Conservation (phyloP, 2,329 filamentous ascomycete species). For the Venturia effusa region DNA sequence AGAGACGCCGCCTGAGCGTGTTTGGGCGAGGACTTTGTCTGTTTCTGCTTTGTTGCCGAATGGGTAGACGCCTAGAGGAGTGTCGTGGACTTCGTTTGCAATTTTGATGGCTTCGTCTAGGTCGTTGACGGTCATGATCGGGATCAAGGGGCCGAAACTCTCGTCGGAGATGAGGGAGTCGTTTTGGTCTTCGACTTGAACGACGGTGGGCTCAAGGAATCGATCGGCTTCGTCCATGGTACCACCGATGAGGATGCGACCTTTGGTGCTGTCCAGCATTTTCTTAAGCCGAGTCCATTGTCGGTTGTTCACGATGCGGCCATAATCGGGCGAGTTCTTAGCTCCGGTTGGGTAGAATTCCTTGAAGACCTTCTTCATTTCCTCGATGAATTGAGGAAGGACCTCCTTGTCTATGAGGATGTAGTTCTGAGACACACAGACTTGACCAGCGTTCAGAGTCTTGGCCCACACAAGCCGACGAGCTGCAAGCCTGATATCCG, state of each 20-base stretch:
- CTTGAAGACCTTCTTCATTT: conserved; percentile 59
- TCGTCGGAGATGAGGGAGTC: conserved; percentile 75
- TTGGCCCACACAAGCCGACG: conserved; percentile 84
- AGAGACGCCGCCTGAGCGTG: conserved; percentile 40
- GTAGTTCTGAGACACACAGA: conserved; percentile 92
- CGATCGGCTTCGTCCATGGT: conserved; percentile 67
- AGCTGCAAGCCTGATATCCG: conserved; percentile 70
- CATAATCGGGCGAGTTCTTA: conserved; percentile 66
- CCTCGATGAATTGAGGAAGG: conserved; percentile 58
- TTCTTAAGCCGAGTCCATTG: conserved; percentile 77
- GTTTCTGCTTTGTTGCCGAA: conserved; percentile 77
- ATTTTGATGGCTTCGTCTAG: conserved; percentile 79
- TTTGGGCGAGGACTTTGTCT: conserved; percentile 44
- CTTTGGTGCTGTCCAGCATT: conserved; percentile 76
- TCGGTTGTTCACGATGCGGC: conserved; percentile 66
- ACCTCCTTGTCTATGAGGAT: conserved; percentile 69
- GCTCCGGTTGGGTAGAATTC: conserved; percentile 79
- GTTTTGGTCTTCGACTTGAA: conserved; percentile 64
- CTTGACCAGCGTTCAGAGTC: conserved; percentile 73
- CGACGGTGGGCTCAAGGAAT: conserved; percentile 86
- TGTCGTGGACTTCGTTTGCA: conserved; percentile 70
- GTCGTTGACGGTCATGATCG: conserved; percentile 64
- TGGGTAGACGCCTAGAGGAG: conserved; percentile 72
- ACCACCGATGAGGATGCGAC: conserved; percentile 81
- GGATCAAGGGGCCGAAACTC: conserved; percentile 86